Conservation (phyloP, 1,284 basidiomycete species). For the Trichosporon sp. region DNA sequence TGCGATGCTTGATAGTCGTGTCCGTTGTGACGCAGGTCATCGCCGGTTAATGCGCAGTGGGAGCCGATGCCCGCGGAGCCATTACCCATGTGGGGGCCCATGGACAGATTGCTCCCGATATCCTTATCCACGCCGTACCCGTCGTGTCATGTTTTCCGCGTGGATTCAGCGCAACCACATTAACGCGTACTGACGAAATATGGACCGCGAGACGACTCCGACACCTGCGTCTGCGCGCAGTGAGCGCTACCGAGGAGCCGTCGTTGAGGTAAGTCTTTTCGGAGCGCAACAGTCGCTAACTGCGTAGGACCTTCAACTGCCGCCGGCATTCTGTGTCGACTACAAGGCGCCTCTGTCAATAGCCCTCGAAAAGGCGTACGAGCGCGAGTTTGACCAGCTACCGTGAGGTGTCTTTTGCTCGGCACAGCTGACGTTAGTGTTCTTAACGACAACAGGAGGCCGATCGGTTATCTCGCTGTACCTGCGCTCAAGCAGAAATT, state of each 20-base stretch:
- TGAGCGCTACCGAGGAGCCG: conserved; percentile 62
- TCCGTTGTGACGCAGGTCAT: neutral
- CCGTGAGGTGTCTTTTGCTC: conserved; percentile 56
- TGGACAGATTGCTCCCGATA: neutral
- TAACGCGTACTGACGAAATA: conserved; percentile 7
- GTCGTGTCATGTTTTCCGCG: conserved; percentile 4
- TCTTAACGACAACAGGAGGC: conserved; percentile 63
- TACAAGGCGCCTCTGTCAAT: conserved; percentile 62
- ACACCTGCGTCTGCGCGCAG: conserved; percentile 51
- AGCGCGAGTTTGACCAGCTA: conserved; percentile 82
- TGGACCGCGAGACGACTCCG: conserved; percentile 41
- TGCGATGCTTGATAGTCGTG: neutral
- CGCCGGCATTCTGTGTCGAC: conserved; percentile 79
- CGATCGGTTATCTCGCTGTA: conserved; percentile 76
- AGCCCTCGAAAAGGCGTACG: conserved; percentile 78
- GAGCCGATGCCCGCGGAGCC: neutral
- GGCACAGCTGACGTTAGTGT: conserved; percentile 53
- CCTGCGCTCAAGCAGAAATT: conserved; percentile 66
- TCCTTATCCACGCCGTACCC: neutral
- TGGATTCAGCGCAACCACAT: neutral
- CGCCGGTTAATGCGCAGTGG: neutral
- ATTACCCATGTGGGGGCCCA: conserved; percentile 1
- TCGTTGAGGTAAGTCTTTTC: conserved; percentile 53
- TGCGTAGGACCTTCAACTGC: conserved; percentile 72
- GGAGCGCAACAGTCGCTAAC: neutral